Evolutionary conservation across 2,329 filamentous ascomycete species (phyloP), one percentile per base, ranked within the genome.

Genomic region (Ophiostoma populinum): DNA sequence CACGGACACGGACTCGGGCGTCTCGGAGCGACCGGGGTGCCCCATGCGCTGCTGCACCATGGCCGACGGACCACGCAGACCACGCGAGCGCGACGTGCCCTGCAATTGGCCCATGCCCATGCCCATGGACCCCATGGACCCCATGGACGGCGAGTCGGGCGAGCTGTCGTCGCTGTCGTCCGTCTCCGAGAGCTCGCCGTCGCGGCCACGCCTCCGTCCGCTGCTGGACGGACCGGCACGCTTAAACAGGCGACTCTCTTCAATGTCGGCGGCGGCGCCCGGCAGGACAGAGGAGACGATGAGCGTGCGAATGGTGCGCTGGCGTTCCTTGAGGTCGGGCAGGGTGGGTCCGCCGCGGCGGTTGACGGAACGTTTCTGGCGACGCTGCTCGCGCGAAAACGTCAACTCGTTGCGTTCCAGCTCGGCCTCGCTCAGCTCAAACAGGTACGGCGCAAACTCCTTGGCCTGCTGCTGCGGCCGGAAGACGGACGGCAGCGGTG

Each of bases 301-400:
- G 45, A 94, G 67, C 0, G 87, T 94, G 31, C 90, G 75, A 38
- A 95, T 87, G 1, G 90, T 95, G 34, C 87, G 74, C 56, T 90
- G 87, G 36, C 86, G 72, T 47, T 98, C 90, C 53, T 92, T 93
- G 39, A 98, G 72, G 57, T 98, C 90, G n/a, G 90, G 90, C 26
- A 98, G 62, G 40, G 82, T 80, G 6, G 90, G 90, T 0, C 90
- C 90, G 43, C 90, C 90, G 47, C 90, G 74, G 42, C 90, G 70
- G 53, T 94, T 95, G 47, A 93, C 81, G 6, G 90, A 93, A 32
- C 90, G 74, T 60, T 98, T 98, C 57, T 95, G 86, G 34, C 86
- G 73, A 46, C 90, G 69, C 55, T 95, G 86, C 52, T 98, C 90
- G 44, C 90, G 73, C 39, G 90, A 86, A 47, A 95, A 87, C 25